Percentiles rank a stretch among this genome's conserved stretches.
phyloP scores from a whole-genome alignment of 768 basidiomycete species.

The Termitomyces sp. region DNA sequence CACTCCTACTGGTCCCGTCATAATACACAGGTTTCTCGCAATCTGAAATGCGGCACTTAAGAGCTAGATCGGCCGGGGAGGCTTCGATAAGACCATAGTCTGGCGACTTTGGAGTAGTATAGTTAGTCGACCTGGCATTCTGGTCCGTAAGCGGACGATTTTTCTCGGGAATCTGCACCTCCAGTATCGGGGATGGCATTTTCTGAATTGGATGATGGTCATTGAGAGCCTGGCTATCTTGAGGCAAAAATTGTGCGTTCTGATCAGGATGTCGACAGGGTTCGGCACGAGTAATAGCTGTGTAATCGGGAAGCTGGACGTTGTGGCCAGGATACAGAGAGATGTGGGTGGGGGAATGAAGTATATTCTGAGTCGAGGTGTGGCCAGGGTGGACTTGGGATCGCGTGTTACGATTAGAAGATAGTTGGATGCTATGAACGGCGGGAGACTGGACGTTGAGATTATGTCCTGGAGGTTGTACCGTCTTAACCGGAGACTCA shows the following conservation, averaged over 20 bases:
- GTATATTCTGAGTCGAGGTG: neutral
- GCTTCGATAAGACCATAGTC: neutral
- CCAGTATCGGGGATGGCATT: neutral
- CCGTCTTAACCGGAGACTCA: slow-evolving; percentile 30
- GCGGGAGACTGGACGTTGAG: neutral
- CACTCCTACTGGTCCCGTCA: slow-evolving; percentile 48
- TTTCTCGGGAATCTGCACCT: neutral
- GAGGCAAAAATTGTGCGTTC: neutral
- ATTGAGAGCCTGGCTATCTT: neutral
- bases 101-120: neutral
- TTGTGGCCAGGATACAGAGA: neutral
- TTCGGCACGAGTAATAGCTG: neutral
- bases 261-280: neutral
- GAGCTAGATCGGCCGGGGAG: neutral
- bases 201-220: neutral
- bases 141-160: neutral
- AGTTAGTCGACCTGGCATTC: neutral
- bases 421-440: too few relatives aligned
- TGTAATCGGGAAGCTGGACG: neutral
- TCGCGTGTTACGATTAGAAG: neutral
- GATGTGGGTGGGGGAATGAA: neutral
- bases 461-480: neutral
- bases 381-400: neutral
- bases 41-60: slow-evolving; percentile 46
- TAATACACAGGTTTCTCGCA: slow-evolving; percentile 57